These are phyloP conservation scores for Podospora australis DNA, from an alignment of 495 filamentous ascomycete species.

Conservation along the genomic window DNA sequence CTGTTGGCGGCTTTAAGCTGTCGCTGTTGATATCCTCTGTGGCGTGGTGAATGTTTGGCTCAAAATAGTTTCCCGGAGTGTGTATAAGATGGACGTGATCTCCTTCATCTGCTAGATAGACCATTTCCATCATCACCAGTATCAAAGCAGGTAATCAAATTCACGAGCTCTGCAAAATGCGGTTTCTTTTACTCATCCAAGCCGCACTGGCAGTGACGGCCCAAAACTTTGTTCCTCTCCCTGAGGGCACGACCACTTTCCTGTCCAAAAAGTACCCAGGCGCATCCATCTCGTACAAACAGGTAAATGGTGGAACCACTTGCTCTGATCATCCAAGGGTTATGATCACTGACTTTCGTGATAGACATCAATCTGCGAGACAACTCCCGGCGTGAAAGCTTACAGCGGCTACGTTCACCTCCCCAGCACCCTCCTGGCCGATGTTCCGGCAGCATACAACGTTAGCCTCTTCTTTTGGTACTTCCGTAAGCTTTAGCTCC, in stretches of 20 bases:
- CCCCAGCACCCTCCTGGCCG: not conserved
- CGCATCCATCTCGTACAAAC: slow-evolving; percentile 13
- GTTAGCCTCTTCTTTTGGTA: slow-evolving; percentile 16
- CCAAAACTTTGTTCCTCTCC: slow-evolving; percentile 5
- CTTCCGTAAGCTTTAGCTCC: slow-evolving; percentile 3
- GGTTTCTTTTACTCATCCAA: not conserved
- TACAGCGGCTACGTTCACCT: slow-evolving; percentile 3
- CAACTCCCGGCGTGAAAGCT: slow-evolving; percentile 1
- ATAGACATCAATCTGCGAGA: slow-evolving; percentile 1
- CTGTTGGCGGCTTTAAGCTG: too few species aligned
- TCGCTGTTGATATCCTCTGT: too few species aligned
- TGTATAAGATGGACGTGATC: too few species aligned
- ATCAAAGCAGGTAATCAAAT: too few species aligned
- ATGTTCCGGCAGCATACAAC: not conserved
- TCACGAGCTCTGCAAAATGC: not conserved
- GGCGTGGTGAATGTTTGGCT: too few species aligned
- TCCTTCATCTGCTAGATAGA: too few species aligned
- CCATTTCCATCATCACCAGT: too few species aligned
- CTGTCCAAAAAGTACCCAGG: slow-evolving; percentile 7
- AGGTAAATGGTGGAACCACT: not conserved
- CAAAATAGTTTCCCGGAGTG: too few species aligned
- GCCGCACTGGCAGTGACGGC: not conserved
- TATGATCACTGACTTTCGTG: not conserved
- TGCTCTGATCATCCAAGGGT: not conserved
- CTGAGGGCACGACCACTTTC: slow-evolving; percentile 2